Conservation (phyloP, 2,329 filamentous ascomycete species). For the Ceratocystis variospora region DNA sequence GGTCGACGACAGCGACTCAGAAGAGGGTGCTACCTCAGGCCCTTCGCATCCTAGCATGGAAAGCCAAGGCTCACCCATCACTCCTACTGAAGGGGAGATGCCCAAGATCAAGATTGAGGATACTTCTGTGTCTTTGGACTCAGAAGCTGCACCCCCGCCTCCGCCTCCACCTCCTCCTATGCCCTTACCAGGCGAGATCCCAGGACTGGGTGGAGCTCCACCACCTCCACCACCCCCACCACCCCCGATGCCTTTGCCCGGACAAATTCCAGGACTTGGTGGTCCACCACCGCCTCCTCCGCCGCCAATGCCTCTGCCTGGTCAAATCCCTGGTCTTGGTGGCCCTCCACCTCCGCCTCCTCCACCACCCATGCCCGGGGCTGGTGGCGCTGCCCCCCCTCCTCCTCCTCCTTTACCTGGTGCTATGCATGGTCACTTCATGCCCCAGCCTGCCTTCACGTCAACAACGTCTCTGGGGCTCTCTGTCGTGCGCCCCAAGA, state of each 20-base stretch:
- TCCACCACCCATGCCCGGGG: slow-evolving; percentile 28
- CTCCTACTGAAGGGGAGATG: slow-evolving; percentile 45
- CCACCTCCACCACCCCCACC: slow-evolving; percentile 32
- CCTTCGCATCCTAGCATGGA: slow-evolving; percentile 64
- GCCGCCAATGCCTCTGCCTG: slow-evolving; percentile 28
- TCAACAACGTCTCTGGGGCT: slow-evolving; percentile 48
- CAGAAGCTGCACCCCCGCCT: slow-evolving; percentile 25
- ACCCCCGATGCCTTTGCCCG: slow-evolving; percentile 28
- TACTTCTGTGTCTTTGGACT: slow-evolving; percentile 18
- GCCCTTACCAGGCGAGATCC: slow-evolving; percentile 25
- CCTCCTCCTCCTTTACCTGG: slow-evolving; percentile 54
- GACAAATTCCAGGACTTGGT: slow-evolving; percentile 17
- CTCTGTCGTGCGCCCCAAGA: slow-evolving; percentile 80
- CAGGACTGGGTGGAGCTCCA: slow-evolving; percentile 27
- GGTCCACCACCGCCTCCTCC: slow-evolving; percentile 30
- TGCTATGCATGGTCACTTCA: slow-evolving; percentile 60
- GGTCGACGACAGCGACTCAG: slow-evolving; percentile 55
- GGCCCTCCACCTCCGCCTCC: slow-evolving; percentile 26
- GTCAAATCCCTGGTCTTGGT: slow-evolving; percentile 17
- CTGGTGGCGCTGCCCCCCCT: slow-evolving; percentile 31
- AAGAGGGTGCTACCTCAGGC: slow-evolving; percentile 59
- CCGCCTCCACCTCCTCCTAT: slow-evolving; percentile 31
- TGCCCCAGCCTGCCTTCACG: slow-evolving; percentile 47
- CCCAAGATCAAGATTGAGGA: slow-evolving; percentile 44
- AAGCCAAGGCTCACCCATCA: slow-evolving; percentile 49